Evolutionary conservation across 805 yeast species (phyloP).

Genomic region (Yamadazyma philogaea): DNA sequence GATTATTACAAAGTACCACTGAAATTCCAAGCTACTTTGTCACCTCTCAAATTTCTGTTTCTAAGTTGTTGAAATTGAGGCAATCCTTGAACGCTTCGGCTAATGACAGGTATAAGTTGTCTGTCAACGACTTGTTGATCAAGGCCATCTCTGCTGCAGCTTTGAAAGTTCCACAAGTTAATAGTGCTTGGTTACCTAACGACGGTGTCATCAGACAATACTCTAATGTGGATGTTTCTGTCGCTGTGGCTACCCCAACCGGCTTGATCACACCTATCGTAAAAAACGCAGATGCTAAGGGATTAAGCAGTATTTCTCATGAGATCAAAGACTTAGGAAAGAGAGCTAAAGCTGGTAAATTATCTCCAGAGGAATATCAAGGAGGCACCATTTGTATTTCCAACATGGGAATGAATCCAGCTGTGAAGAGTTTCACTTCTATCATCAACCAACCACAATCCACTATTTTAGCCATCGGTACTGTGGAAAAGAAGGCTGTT

Average conservation of each 20-base stretch:
- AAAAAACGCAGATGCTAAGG: slow-evolving; percentile 81
- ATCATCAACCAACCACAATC: slow-evolving; percentile 98
- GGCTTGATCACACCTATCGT: slow-evolving; percentile 97
- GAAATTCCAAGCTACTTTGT: slow-evolving; percentile 90
- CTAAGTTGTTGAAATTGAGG: slow-evolving; percentile 89
- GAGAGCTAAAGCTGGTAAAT: slow-evolving; percentile 93
- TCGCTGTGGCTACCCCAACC: slow-evolving; percentile 97
- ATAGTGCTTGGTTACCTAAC: slow-evolving; percentile 87
- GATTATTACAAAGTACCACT: slow-evolving; percentile 83
- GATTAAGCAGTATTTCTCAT: slow-evolving; percentile 74
- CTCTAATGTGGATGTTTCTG: slow-evolving; percentile 90
- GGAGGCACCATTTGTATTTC: slow-evolving; percentile 99
- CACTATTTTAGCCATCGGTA: slow-evolving; percentile 91
- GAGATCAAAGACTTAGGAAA: slow-evolving; percentile 90
- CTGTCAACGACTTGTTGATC: slow-evolving; percentile 90
- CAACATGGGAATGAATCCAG: slow-evolving; percentile 97
- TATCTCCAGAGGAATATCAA: slow-evolving; percentile 94
- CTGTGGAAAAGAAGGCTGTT: slow-evolving; percentile 86
- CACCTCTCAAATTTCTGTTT: slow-evolving; percentile 79
- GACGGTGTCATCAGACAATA: slow-evolving; percentile 92
- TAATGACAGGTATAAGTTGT: slow-evolving; percentile 83
- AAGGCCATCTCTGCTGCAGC: slow-evolving; percentile 93
- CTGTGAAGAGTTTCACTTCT: slow-evolving; percentile 90
- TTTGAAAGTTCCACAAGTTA: slow-evolving; percentile 86
- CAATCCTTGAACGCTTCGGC: slow-evolving; percentile 81